Evolutionary conservation across 177 flowering plant species (phyloP).

Genomic region (Vitis hybrid): DNA sequence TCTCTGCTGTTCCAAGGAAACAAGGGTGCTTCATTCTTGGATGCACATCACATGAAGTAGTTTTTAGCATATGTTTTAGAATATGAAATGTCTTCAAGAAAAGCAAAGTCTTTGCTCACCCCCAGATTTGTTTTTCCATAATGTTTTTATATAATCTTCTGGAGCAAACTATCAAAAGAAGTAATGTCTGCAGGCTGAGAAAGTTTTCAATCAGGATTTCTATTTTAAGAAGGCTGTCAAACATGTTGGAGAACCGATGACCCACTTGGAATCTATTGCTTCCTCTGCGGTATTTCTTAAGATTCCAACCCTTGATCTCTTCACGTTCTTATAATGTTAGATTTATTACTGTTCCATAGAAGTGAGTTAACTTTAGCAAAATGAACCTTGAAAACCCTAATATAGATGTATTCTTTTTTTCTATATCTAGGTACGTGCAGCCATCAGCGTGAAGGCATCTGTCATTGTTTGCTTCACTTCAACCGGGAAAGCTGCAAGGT

Average conservation of each 20-base stretch:
- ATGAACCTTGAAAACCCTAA: background rate
- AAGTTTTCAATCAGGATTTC: conserved; percentile 77
- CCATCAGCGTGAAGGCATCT: conserved; percentile 88
- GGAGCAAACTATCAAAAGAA: background rate
- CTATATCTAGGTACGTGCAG: conserved; percentile 74
- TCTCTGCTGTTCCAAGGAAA: no score
- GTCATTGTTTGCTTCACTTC: conserved; percentile 77
- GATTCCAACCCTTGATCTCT: background rate
- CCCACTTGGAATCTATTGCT: conserved; percentile 86
- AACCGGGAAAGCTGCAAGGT: conserved; percentile 89
- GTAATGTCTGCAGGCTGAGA: conserved; percentile 63
- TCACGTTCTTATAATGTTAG: background rate
- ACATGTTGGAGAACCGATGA: conserved; percentile 82
- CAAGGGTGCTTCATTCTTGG: no score
- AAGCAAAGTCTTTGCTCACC: background rate
- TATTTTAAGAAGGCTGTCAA: conserved; percentile 78
- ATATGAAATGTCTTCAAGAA: background rate
- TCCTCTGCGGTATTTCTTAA: conserved; percentile 67
- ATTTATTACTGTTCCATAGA: background rate
- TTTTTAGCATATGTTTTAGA: background rate
- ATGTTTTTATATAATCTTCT: background rate
- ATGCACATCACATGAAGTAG: background rate
- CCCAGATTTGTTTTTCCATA: background rate
- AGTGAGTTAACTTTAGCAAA: background rate
- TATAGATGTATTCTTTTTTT: background rate